Percentiles rank a stretch among this genome's conserved stretches.
Conservation (phyloP, 1,139 yeast species). For the Geotrichum australiense region DNA sequence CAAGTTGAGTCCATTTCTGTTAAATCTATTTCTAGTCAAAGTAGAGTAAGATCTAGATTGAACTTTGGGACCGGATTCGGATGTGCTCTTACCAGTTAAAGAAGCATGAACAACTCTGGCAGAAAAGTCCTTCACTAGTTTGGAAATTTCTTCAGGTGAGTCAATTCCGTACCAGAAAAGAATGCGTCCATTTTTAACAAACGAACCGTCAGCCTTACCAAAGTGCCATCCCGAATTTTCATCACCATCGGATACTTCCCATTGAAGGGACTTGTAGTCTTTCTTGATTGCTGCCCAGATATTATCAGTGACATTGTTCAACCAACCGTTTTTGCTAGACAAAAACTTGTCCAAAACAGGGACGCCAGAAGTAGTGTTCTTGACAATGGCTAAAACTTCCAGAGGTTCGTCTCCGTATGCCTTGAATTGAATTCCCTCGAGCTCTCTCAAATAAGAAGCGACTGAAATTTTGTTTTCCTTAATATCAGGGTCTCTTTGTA, state of each 20-base stretch:
- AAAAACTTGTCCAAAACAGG: constrained; percentile 84
- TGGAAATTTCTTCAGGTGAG: constrained; percentile 54
- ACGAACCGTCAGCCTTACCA: constrained; percentile 89
- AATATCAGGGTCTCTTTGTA: constrained; percentile 71
- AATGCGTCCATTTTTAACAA: constrained; percentile 79
- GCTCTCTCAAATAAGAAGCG: constrained; percentile 70
- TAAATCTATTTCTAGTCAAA: constrained; percentile 18
- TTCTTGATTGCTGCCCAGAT: constrained; percentile 76
- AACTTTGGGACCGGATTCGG: constrained; percentile 22
- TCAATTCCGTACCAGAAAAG: constrained; percentile 92
- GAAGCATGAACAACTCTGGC: constrained; percentile 22
- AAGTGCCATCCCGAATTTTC: constrained; percentile 90
- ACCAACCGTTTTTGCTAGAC: constrained; percentile 90
- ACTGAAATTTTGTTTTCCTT: constrained; percentile 60
- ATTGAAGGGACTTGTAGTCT: constrained; percentile 66
- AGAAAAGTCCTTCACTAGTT: constrained; percentile 56
- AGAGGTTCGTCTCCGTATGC: constrained; percentile 94
- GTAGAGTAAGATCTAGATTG: constrained; percentile 29
- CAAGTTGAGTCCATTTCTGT: constrained; percentile 1
- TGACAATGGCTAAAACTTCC: constrained; percentile 85
- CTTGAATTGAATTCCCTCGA: constrained; percentile 57
- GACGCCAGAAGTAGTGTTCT: constrained; percentile 40
- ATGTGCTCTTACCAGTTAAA: constrained; percentile 33
- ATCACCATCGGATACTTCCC: constrained; percentile 89
- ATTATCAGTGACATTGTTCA: constrained; percentile 93